Evolutionary conservation across 2,329 filamentous ascomycete genomes (phyloP).

Genomic region (Stemphylium vesicarium): DNA sequence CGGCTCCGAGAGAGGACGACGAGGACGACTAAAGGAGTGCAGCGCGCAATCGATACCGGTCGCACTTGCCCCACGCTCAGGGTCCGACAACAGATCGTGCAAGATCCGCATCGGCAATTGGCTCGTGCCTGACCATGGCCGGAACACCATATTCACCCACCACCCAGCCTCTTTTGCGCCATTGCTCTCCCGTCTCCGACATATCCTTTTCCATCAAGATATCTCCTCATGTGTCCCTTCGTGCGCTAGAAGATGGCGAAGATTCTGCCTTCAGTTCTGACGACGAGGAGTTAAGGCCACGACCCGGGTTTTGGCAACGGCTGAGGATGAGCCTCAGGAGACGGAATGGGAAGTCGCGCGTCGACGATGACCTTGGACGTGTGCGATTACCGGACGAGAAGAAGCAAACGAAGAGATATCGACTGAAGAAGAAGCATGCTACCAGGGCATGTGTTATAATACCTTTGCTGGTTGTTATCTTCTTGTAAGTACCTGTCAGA

Average conservation of each 20-base stretch:
- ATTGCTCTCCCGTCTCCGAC: slow-evolving; percentile 26
- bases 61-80: slow-evolving; percentile 8
- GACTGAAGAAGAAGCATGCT: slow-evolving; percentile 29
- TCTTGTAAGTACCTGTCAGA: slow-evolving; percentile 40
- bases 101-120: slow-evolving; percentile 21
- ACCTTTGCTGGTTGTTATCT: slow-evolving; percentile 30
- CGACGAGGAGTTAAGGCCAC: slow-evolving; percentile 19
- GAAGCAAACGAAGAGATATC: slow-evolving; percentile 21
- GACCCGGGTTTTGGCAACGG: slow-evolving; percentile 31
- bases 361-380: slow-evolving; percentile 17
- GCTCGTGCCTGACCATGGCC: slow-evolving; percentile 34
- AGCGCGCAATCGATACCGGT: slow-evolving; percentile 6
- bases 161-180: slow-evolving; percentile 29
- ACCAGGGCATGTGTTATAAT: slow-evolving; percentile 26
- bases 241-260: slow-evolving; percentile 35
- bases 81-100: slow-evolving; percentile 3
- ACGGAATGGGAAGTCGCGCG: slow-evolving; percentile 23
- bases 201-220: slow-evolving; percentile 17
- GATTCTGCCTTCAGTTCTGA: slow-evolving; percentile 23
- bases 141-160: slow-evolving; percentile 21
- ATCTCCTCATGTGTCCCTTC: slow-evolving; percentile 24
- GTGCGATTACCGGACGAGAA: slow-evolving; percentile 28
- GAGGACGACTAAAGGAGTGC: not conserved
- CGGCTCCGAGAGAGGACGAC: not conserved
- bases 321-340: slow-evolving; percentile 40